These are phyloP conservation scores for Zhuliangozyma blackwelliae DNA, from an alignment of 1,139 yeast species.

Conservation along the genomic window DNA sequence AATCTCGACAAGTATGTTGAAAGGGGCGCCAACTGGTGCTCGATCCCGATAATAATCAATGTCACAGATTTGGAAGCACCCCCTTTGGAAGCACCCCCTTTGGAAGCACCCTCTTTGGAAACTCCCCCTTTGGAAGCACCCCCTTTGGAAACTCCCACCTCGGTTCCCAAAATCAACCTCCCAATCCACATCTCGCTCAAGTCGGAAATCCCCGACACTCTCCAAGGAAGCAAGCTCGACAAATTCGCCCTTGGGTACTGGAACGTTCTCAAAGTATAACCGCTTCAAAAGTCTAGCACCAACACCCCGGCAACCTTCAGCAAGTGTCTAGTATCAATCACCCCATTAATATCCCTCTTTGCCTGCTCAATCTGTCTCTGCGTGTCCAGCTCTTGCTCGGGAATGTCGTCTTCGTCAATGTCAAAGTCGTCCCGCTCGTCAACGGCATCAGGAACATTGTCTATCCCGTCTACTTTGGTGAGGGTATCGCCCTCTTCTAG, in stretches of 20 bases:
- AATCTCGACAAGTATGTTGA: slow-evolving; percentile 21
- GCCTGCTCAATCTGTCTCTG: slow-evolving; percentile 17
- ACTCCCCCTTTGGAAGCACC: no score
- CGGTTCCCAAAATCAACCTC: not conserved
- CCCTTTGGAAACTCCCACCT: no score
- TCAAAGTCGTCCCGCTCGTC: slow-evolving; percentile 14
- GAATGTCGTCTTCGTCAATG: slow-evolving; percentile 10
- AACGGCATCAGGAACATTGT: slow-evolving; percentile 15
- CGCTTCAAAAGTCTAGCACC: slow-evolving; percentile 47
- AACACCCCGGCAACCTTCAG: slow-evolving; percentile 52
- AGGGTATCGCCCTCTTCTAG: slow-evolving; percentile 25
- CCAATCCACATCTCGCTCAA: slow-evolving; percentile 24
- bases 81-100: no score
- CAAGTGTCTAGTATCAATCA: slow-evolving; percentile 49
- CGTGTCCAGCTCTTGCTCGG: slow-evolving; percentile 14
- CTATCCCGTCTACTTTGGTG: slow-evolving; percentile 30
- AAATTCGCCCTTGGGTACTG: slow-evolving; percentile 31
- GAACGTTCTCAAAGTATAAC: slow-evolving; percentile 24
- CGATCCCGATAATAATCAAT: slow-evolving; percentile 25
- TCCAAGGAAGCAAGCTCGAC: no score
- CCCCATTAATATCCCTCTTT: slow-evolving; percentile 1
- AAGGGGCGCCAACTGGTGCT: slow-evolving; percentile 31
- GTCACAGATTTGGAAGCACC: no score
- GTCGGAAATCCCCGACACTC: slow-evolving; percentile 21
- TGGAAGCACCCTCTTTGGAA: no score